These are phyloP conservation scores for Ogataea zsoltii DNA, from an alignment of 805 yeast genomes.

Conservation along the genomic window DNA sequence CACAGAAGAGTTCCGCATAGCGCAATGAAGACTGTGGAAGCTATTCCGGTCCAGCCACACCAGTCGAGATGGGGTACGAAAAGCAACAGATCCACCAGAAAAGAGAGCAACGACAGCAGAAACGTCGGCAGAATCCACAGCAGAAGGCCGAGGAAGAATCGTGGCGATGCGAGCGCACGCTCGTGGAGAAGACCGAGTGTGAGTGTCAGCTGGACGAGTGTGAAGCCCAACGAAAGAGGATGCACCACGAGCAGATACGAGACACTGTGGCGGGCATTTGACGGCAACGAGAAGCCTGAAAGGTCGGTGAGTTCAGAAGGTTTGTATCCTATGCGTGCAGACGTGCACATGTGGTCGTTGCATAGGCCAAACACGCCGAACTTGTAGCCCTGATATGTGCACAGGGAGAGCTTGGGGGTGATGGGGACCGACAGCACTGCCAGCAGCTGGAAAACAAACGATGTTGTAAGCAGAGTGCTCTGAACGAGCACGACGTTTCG, in stretches of 20 bases:
- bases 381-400: constrained; percentile 47
- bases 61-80: constrained; percentile 76
- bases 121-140: constrained; percentile 68
- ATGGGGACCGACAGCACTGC: constrained; percentile 65
- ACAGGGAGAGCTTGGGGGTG: constrained; percentile 47
- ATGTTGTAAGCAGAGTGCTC: constrained; percentile 39
- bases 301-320: constrained; percentile 34
- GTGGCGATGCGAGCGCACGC: constrained; percentile 33
- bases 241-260: constrained; percentile 67
- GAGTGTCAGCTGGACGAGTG: constrained; percentile 45
- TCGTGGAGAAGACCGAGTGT: constrained; percentile 40
- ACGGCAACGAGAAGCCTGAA: constrained; percentile 51
- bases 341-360: constrained; percentile 40
- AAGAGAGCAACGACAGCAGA: constrained; percentile 66
- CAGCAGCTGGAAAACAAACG: constrained; percentile 58
- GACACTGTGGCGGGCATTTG: constrained; percentile 57
- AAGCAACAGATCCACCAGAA: constrained; percentile 77
- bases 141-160: constrained; percentile 51
- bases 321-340: constrained; percentile 45
- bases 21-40: constrained; percentile 66
- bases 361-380: constrained; percentile 79
- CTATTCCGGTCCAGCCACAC: constrained; percentile 83
- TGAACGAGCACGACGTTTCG: constrained; percentile 23
- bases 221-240: constrained; percentile 60
- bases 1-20: constrained; percentile 66